A percentile compares a stretch with the other conserved stretches of the same genome.
Evolutionary conservation across 257 asterid species (phyloP).

Genomic region (Solanum neorickii): DNA sequence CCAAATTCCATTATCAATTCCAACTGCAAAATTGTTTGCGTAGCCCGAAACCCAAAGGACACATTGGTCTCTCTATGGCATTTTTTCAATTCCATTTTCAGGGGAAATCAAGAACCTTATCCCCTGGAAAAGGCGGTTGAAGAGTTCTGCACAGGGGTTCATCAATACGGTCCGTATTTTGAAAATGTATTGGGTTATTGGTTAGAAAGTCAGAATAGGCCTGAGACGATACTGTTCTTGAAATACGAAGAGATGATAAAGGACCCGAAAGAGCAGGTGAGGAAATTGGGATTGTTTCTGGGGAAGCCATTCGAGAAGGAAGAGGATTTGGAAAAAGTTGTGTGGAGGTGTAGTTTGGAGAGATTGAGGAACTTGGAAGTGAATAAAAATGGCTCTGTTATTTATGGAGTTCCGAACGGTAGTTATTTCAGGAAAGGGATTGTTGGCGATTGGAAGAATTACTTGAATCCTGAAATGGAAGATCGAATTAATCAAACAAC

Average conservation of each 20-base stretch:
- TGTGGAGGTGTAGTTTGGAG: conserved; percentile 27
- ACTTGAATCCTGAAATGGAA: conserved; percentile 22
- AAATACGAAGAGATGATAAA: conserved; percentile 20
- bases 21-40: conserved; percentile 19
- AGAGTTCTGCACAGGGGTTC: conserved; percentile 20
- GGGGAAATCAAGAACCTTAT: conserved; percentile 16
- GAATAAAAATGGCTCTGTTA: conserved; percentile 15
- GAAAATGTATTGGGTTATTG: conserved; percentile 24
- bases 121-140: conserved; percentile 24
- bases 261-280: conserved; percentile 15
- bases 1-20: conserved; percentile 11
- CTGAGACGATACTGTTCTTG: conserved; percentile 19
- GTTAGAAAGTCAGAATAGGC: conserved; percentile 10
- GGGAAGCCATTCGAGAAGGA: conserved; percentile 15
- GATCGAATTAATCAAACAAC: conserved; percentile 6
- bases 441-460: conserved; percentile 28
- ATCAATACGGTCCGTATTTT: conserved; percentile 25
- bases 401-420: conserved; percentile 14
- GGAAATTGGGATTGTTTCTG: conserved; percentile 18
- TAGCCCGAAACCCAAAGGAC: conserved; percentile 27
- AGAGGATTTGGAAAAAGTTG: conserved; percentile 8
- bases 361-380: conserved; percentile 29
- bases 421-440: conserved; percentile 22
- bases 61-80: conserved; percentile 26
- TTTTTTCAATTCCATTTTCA: conserved; percentile 19